These are phyloP conservation scores for Lachancea mirantina DNA, from an alignment of 805 yeast genomes.

Conservation along the genomic window DNA sequence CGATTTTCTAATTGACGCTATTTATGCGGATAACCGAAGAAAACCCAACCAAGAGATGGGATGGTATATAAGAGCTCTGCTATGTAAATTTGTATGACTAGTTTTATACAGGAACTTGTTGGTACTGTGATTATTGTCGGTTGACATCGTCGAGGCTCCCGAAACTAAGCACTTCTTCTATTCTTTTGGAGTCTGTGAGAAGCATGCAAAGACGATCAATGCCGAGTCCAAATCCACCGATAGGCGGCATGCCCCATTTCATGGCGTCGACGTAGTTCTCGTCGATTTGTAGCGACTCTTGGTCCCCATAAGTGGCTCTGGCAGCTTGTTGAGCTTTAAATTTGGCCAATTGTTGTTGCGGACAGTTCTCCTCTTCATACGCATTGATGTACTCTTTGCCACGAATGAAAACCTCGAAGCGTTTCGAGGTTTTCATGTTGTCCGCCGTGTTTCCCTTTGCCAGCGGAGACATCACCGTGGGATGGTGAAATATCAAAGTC, in stretches of 20 bases:
- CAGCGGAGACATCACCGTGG: constrained; percentile 77
- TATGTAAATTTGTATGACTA: no score
- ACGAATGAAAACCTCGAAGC: constrained; percentile 79
- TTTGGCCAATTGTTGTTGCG: constrained; percentile 58
- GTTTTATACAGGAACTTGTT: no score
- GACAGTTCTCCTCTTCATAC: constrained; percentile 93
- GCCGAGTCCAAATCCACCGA: constrained; percentile 98
- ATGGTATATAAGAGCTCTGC: no score
- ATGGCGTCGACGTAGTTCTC: constrained; percentile 60
- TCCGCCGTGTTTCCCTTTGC: constrained; percentile 55
- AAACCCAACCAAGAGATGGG: no score
- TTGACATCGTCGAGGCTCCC: constrained; percentile 68
- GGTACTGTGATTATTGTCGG: constrained; percentile 38
- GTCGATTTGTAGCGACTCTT: constrained; percentile 67
- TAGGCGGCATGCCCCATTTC: constrained; percentile 95
- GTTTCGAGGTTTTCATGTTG: constrained; percentile 39
- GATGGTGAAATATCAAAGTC: constrained; percentile 73
- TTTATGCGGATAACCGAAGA: no score
- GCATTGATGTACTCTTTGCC: constrained; percentile 86
- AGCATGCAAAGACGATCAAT: constrained; percentile 83
- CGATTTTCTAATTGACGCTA: no score
- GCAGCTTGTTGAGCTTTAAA: constrained; percentile 51
- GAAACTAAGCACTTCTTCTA: constrained; percentile 69
- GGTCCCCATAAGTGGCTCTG: constrained; percentile 44
- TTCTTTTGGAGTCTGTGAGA: constrained; percentile 54